A percentile compares a stretch with the other conserved stretches of the same genome.
phyloP scores from a whole-genome alignment of 129 eudicot genomes.

The Artemisia annua region DNA sequence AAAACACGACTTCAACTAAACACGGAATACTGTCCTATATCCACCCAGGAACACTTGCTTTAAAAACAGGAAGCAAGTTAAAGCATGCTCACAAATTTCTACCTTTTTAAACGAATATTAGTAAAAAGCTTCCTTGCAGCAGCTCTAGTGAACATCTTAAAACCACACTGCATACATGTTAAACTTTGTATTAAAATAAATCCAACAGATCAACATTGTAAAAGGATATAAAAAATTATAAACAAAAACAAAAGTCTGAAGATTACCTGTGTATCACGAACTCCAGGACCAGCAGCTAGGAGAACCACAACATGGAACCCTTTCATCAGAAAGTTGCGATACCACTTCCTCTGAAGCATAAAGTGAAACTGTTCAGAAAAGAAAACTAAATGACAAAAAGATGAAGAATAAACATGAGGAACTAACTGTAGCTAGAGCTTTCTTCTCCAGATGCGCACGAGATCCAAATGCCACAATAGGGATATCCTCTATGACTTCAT shows the following conservation, averaged over 20 bases:
- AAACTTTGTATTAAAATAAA: slow-evolving; percentile 4
- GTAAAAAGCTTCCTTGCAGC: slow-evolving; percentile 95
- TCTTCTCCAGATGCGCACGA: slow-evolving; percentile 92
- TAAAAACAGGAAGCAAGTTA: neutral
- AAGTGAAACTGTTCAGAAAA: slow-evolving; percentile 20
- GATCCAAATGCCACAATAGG: slow-evolving; percentile 77
- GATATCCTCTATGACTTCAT: slow-evolving; percentile 53
- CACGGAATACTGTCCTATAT: too few species aligned
- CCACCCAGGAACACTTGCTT: too few species aligned
- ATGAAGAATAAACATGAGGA: neutral
- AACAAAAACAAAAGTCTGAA: neutral
- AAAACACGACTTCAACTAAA: too few species aligned
- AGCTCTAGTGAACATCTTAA: slow-evolving; percentile 98
- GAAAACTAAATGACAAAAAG: slow-evolving; percentile 1
- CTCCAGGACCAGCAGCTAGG: slow-evolving; percentile 96
- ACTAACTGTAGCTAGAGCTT: slow-evolving; percentile 89
- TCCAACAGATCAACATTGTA: neutral
- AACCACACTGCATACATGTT: slow-evolving; percentile 75
- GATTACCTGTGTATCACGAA: slow-evolving; percentile 91
- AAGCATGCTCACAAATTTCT: slow-evolving; percentile 1
- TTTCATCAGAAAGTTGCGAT: slow-evolving; percentile 95
- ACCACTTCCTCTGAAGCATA: slow-evolving; percentile 87
- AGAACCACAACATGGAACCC: slow-evolving; percentile 96
- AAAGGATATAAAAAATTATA: neutral
- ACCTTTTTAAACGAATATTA: slow-evolving; percentile 91